Base-by-base conservation (phyloP, 345 rosid species). In the Gossypium arboreum region DNA sequence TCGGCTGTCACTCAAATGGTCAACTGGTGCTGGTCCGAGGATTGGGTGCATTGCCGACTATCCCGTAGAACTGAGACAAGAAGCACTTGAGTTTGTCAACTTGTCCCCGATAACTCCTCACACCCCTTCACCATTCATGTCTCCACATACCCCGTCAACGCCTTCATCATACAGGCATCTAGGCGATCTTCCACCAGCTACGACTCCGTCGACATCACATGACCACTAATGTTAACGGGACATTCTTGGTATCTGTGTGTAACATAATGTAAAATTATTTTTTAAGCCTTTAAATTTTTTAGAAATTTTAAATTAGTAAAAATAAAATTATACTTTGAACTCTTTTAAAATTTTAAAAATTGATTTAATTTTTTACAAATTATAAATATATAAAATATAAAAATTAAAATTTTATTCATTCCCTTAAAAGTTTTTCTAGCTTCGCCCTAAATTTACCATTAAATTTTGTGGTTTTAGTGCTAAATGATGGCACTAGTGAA, bases 31-130 rank as follows among this genome's bases (percentile, higher is more conserved):
- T 10, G 94, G 97, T 58, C 98, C 97, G 22, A 85, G 94, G 72
- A 87, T 89, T 13, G 98, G 93, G 20, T 94, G 98, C 64, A 90
- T 90, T 70, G 99, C 98, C 3, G 98, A 94, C 80, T 94, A 92
- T 76, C 97, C 99, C 0, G 75, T 80, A 9, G 87, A 90, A 76
- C 82, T 94, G 52, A 83, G 99, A 77, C 66, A 75, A 20, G 98
- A 94, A 80, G 98, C 98, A 51, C 76, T 92, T 64, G 94, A 90
- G 85, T 87, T 88, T 12, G 97, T 94, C 55, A 78, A 82, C 77
- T 85, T 91, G 52, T 94, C 99, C 16, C 94, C 99, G 0, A 82
- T 89, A 83, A 56, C 50, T 34, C 84, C 86, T n/a, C 75, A 65
- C 12, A 72, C 87, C n/a, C 87, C 87, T 17, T 68, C 86, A 2